phyloP scores from a whole-genome alignment of 2,329 filamentous ascomycete species.

The Penicillium brevicompactum region DNA sequence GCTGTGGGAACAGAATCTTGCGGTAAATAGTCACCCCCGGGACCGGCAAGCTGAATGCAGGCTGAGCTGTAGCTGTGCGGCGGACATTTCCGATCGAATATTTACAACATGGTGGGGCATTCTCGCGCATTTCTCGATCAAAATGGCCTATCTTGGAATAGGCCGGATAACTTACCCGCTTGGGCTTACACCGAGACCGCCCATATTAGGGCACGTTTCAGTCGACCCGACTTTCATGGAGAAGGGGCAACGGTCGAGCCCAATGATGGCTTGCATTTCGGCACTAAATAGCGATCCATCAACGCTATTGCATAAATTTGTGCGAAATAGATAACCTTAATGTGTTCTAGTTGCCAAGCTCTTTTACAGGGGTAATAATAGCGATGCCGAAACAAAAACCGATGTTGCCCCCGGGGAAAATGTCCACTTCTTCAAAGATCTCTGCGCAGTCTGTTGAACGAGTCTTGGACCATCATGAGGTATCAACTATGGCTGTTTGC shows the following conservation, averaged over 20 bases:
- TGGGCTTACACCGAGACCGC: background rate
- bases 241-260: background rate
- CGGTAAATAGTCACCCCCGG: background rate
- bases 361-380: background rate
- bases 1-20: background rate
- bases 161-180: background rate
- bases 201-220: slow-evolving; percentile 1
- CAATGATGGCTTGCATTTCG: background rate
- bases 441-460: background rate
- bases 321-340: slow-evolving; percentile 9
- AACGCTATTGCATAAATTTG: background rate
- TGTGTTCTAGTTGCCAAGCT: slow-evolving; percentile 5
- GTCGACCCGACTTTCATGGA: background rate
- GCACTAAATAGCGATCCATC: background rate
- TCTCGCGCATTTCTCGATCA: background rate
- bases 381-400: slow-evolving; percentile 11
- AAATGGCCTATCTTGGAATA: background rate
- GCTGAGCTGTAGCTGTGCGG: background rate
- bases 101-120: background rate
- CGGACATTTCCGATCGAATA: background rate
- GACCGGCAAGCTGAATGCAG: background rate
- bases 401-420: background rate
- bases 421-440: background rate
- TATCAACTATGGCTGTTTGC: background rate
- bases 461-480: slow-evolving; percentile 7